Evolutionary conservation across 2,329 filamentous ascomycete genomes (phyloP).

Genomic region (Fusarium incarnatum): DNA sequence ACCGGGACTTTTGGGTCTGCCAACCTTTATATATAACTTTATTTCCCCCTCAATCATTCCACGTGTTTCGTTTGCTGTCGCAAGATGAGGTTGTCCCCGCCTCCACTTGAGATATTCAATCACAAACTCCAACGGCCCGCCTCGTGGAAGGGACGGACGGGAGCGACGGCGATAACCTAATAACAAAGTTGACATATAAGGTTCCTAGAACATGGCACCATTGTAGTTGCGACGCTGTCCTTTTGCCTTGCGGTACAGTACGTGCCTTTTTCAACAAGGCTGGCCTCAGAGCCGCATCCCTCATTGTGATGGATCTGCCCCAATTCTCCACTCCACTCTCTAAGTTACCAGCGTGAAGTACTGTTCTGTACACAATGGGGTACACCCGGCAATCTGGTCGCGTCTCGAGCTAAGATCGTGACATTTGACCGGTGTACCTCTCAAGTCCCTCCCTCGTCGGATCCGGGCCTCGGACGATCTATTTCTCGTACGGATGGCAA

Average conservation of each 20-base stretch:
- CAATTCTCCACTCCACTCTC: slow-evolving; percentile 47
- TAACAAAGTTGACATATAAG: not conserved
- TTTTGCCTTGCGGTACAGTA: slow-evolving; percentile 32
- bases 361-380: slow-evolving; percentile 44
- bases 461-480: slow-evolving; percentile 25
- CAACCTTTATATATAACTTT: not conserved
- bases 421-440: slow-evolving; percentile 46
- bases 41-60: not conserved
- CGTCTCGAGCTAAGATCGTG: slow-evolving; percentile 48
- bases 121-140: slow-evolving; percentile 7
- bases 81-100: slow-evolving; percentile 25
- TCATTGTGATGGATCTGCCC: slow-evolving; percentile 43
- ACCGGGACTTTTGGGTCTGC: not conserved
- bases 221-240: not conserved
- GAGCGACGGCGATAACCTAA: not conserved
- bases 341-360: slow-evolving; percentile 33
- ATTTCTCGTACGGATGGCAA: slow-evolving; percentile 19
- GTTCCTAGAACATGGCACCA: not conserved
- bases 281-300: slow-evolving; percentile 46
- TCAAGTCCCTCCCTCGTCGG: slow-evolving; percentile 43
- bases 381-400: slow-evolving; percentile 46
- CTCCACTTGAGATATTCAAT: not conserved
- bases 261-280: slow-evolving; percentile 29
- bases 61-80: not conserved
- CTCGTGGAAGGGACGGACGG: not conserved